Evolutionary conservation across 2,329 filamentous ascomycete genomes (phyloP), one percentile per base, ranked within the genome.

Genomic region (Apiospora marii): DNA sequence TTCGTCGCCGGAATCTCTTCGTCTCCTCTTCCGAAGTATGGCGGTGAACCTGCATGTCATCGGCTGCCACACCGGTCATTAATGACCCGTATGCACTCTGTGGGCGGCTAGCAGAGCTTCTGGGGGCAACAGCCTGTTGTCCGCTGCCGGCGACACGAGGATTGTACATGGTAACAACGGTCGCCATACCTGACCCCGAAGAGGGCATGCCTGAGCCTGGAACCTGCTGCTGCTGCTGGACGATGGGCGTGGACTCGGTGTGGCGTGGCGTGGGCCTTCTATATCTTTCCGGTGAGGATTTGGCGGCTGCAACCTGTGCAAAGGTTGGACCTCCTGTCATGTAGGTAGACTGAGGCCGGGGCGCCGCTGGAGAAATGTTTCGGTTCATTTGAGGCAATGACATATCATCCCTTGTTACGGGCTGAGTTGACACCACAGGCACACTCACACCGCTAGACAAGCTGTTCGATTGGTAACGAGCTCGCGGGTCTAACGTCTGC

Each of bases 271-370:
- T 87, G 73, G 87, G 82, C 69, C 95, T 92, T 77, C 95, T 90
- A 81, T 98, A 98, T 73, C 96, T 91, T 81, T 98, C 95, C 1
- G 94, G 94, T 1, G 93, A 91, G 30, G 91, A 86, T 78, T 94
- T 95, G 67, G 86, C 83, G 30, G 90, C 86, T 4, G 87, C 85
- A 58, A 91, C 87, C 82, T 83, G 92, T 79, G 76, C 87, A 83
- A 81, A 91, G 75, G 83, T 88, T 68, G 90, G 87, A 76, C 86
- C 86, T 30, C 81, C 82, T 16, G 84, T 76, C 34, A 84, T 70
- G 43, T 84, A 83, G 6, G 83, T 79, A 16, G 85, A 83, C 75
- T 86, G 87, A 22, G 85, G 85, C 71, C 83, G 84, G 72, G 82
- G 79, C 46, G 81, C 77, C 19, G 83, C 79, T 4, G 81, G 76